Conservation (phyloP, 495 filamentous ascomycete species). For the Podospora australis region DNA sequence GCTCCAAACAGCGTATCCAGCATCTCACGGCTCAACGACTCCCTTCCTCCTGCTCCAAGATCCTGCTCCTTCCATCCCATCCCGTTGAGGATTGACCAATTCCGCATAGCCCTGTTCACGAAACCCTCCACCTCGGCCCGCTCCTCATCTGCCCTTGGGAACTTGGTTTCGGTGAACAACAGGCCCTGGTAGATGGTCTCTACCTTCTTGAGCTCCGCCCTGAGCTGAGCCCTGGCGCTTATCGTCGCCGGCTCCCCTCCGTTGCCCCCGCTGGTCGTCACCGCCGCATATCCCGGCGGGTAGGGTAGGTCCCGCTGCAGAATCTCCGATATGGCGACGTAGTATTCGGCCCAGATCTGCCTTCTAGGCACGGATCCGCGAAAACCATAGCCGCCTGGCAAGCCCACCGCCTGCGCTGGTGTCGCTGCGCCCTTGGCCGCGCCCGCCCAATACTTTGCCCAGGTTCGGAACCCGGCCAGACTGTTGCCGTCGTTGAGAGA, state of each 20-base stretch:
- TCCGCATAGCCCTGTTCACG: constrained; percentile 68
- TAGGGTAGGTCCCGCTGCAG: constrained; percentile 48
- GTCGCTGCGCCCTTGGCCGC: constrained; percentile 24
- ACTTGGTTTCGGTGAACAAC: constrained; percentile 65
- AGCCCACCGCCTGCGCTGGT: constrained; percentile 6
- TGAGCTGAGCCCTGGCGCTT: constrained; percentile 46
- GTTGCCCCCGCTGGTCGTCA: constrained; percentile 30
- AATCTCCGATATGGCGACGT: constrained; percentile 62
- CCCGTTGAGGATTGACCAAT: constrained; percentile 77
- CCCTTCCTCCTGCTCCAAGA: constrained; percentile 70
- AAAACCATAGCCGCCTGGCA: constrained; percentile 42
- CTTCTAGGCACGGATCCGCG: constrained; percentile 45
- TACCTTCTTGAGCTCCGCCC: constrained; percentile 64
- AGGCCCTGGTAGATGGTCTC: constrained; percentile 68
- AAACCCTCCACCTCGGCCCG: constrained; percentile 75
- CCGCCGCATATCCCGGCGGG: constrained; percentile 36
- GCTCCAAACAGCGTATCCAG: constrained; percentile 83
- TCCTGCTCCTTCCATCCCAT: constrained; percentile 69
- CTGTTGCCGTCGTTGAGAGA: constrained; percentile 41
- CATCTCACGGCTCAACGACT: constrained; percentile 60
- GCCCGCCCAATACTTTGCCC: constrained; percentile 53
- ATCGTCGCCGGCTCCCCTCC: too few species aligned
- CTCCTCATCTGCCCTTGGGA: constrained; percentile 71
- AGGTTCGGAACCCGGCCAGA: constrained; percentile 54
- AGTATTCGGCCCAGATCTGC: constrained; percentile 75